Evolutionary conservation across 148 eudicot genomes (phyloP).

Genomic region (Talinum fruticosum): DNA sequence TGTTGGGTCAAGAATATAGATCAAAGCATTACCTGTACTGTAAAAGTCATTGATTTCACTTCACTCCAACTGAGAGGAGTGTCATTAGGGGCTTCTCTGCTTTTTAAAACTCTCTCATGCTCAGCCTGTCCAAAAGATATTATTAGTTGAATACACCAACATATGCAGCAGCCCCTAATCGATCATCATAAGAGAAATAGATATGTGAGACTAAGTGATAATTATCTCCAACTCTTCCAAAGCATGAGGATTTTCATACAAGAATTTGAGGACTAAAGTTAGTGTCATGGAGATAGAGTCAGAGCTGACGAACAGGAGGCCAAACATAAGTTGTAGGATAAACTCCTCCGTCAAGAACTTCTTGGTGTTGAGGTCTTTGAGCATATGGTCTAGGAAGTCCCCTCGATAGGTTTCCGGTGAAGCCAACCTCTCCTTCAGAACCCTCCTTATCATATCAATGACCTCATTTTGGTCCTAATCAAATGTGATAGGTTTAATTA

Average conservation of each 20-base stretch:
- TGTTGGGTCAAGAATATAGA: not conserved
- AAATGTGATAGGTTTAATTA: too few relatives aligned
- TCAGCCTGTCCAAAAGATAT: conserved; percentile 39
- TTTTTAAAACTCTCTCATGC: conserved; percentile 47
- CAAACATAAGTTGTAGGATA: conserved; percentile 43
- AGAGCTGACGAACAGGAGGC: conserved; percentile 42
- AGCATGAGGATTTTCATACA: conserved; percentile 40
- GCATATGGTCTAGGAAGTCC: conserved; percentile 39
- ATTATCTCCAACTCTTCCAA: conserved; percentile 36
- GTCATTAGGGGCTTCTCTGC: conserved; percentile 31
- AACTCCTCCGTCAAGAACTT: conserved; percentile 46
- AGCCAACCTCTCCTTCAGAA: conserved; percentile 24
- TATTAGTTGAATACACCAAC: not conserved
- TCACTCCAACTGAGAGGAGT: conserved; percentile 53
- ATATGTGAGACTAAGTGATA: not conserved
- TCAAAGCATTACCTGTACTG: conserved; percentile 43
- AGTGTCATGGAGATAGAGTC: conserved; percentile 38
- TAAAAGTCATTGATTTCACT: conserved; percentile 62
- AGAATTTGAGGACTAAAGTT: conserved; percentile 35
- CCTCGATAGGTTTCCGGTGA: conserved; percentile 25
- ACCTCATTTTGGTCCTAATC: conserved; percentile 30
- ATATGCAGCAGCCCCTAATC: not conserved
- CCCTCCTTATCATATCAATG: conserved; percentile 30
- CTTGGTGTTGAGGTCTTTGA: conserved; percentile 26
- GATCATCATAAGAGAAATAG: not conserved